Base-by-base conservation (phyloP, 1,284 basidiomycete species). In the Puccinia novopanici region DNA sequence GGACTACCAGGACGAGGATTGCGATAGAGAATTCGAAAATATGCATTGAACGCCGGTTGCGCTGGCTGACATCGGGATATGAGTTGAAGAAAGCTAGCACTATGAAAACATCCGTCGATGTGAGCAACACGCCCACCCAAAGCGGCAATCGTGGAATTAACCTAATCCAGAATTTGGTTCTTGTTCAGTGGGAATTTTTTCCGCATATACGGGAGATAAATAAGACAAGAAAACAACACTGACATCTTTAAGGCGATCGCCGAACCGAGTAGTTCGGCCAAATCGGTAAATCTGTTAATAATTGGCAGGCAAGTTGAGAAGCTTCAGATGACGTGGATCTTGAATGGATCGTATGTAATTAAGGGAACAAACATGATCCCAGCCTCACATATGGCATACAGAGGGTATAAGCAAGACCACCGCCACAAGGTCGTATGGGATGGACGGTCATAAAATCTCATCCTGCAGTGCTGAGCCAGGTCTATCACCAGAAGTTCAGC, bases 71-170 rank as follows among this genome's bases (percentile, higher is more conserved):
- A 57, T 48, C 27, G 0, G 77, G 70, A 82, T 85, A 86, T 27
- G 86, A 85, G 37, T 84, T 85, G 84, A 87, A 87, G 80, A 86
- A 75, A 63, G 86, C 82, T 8, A 87, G 88, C 59, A 94, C 88
- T 80, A 97, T 84, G 79, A 98, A 87, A 15, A 96, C 93, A 84
- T 98, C 94, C 42, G 89, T 88, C 0, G 91, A 91, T 1, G 94
- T 97, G 81, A 96, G 88, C 63, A 96, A 87, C 1, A 96, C 92
- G 52, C 91, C 92, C 1, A 90, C 92, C 89, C 90, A 94, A 8
- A 95, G 87, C 40, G 93, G 90, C 13, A 96, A 87, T 50, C 87
- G 87, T 0, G 94, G 94, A 84, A 95, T 93, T 59, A 96, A 88
- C 1, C 87, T 88, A 84, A 27, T n/a, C 24, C 57, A 59, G 27